phyloP scores from a whole-genome alignment of 164 flowering plant genomes.

The Echeveria elegans region DNA sequence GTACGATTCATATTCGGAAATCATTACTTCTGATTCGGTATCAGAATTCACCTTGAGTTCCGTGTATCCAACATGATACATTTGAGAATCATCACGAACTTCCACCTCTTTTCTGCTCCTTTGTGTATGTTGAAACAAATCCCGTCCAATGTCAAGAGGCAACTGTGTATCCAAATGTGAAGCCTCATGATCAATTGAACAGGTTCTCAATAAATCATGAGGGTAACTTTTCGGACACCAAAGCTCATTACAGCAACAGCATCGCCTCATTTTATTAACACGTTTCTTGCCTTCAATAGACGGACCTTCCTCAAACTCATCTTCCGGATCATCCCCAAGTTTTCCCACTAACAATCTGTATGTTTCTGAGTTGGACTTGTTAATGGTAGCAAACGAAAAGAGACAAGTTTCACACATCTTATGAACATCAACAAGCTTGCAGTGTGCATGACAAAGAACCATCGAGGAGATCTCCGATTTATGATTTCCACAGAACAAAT shows the following conservation, averaged over 20 bases:
- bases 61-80: slow-evolving; percentile 29
- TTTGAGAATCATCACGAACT: slow-evolving; percentile 12
- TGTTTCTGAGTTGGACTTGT: slow-evolving; percentile 51
- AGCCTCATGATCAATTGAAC: slow-evolving; percentile 13
- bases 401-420: slow-evolving; percentile 54
- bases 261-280: slow-evolving; percentile 10
- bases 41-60: slow-evolving; percentile 34
- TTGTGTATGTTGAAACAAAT: neutral
- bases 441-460: slow-evolving; percentile 32
- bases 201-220: slow-evolving; percentile 10
- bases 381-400: slow-evolving; percentile 49
- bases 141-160: slow-evolving; percentile 8
- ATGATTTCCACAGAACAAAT: slow-evolving; percentile 43
- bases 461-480: slow-evolving; percentile 51
- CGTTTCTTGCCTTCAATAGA: slow-evolving; percentile 13
- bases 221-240: slow-evolving; percentile 15
- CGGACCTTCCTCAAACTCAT: slow-evolving; percentile 18
- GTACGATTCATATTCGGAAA: slow-evolving; percentile 19
- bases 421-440: slow-evolving; percentile 26
- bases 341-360: slow-evolving; percentile 35
- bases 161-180: slow-evolving; percentile 14
- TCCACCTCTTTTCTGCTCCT: neutral
- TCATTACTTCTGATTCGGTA: slow-evolving; percentile 27
- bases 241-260: slow-evolving; percentile 29
- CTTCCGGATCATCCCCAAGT: slow-evolving; percentile 12